Base-by-base conservation (phyloP, 208 protist genomes). In the Leishmania aethiopica region DNA sequence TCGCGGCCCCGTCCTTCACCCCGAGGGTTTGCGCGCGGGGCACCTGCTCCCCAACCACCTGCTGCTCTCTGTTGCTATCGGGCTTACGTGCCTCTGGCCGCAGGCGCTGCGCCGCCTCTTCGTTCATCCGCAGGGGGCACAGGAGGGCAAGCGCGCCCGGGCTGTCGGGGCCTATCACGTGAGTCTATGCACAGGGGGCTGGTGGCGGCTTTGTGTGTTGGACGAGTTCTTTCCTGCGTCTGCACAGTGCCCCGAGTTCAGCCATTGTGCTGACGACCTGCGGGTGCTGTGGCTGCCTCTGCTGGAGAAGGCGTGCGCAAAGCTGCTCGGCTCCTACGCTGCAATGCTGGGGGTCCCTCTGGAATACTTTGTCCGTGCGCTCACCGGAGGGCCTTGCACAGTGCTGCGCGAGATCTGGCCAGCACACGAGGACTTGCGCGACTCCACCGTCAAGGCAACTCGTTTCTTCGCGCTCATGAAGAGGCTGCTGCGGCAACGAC, bases 291-390 rank as follows among this genome's bases (percentile, higher is more conserved):
- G 94, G 94, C 67, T 93, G 32, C 87, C 87, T 0, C 67, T 97
- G 32, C 78, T 96, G 6, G 86, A 97, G 79, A 97, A 97, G 89
- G 92, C 91, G 35, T 96, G 95, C 80, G 93, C 93, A 45, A 97
- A 97, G 84, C 35, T 86, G 10, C 75, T 88, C 40, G 92, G 92
- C 25, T 93, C 89, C 42, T 97, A 96, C 85, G 84, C 89, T 3
- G 80, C 87, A 32, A 82, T 94, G 25, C 75, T 86, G 70, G 79
- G 87, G 49, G 82, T 84, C 1, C 73, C 94, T 13, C 74, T 86
- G 32, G 86, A 91, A 62, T 75, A 87, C 37, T 86, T 84, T 28
- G 55, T 94, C 11, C 60, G 78, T 11, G 84, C 89, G 62, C 76
- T 95, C 62, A 91, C 88, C 17, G 92, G 92, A 3, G 86, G 76